Evolutionary conservation across 2,329 filamentous ascomycete genomes (phyloP), one percentile per base, ranked within the genome.

Genomic region (Emydomyces testavorans): DNA sequence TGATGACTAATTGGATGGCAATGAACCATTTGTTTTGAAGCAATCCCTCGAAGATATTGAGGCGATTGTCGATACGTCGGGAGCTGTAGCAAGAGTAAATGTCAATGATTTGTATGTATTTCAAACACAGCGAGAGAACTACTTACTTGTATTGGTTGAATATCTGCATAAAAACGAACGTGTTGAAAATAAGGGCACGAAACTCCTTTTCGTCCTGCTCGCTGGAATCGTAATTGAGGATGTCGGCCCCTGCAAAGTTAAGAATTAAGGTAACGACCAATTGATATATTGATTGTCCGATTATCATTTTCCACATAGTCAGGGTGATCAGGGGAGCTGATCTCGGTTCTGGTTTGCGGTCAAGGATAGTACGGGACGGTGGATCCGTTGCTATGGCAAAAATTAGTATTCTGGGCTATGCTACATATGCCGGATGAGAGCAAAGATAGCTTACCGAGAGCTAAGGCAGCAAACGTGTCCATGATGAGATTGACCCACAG

Each of bases 221-320:
- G 1, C 10, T 18, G 24, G 40, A 2, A 7, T 11, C 62, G 56
- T 81, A 78, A 6, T 71, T 71, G 13, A 86, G 72, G 13, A 86
- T 79, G 28, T 59, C 68, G 50, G 65, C 65, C 39, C 75, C 79
- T 29, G 78, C 86, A 57, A 89, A 96, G 69, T 90, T 89, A 18
- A 95, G 75, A 54, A 92, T 73, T 55, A 95, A 82, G 0, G 88
- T 83, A n/a, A 81, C 78, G 4, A 73, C 72, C 0, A 96, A 77
- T 65, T 96, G 89, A 65, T 92, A 96, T 47, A 94, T 74, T 1
- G 89, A 80, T 64, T 96, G 88, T 2, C 89, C 90, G 34, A 94
- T 76, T 53, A 96, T 95, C 90, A 96, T 96, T 74, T 96, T 96
- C 90, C 90, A 94, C 90, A 96, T 96, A n/a, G 83, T 89, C 29